phyloP scores from a whole-genome alignment of 805 yeast genomes.

The Cyberlindnera xylosilytica region DNA sequence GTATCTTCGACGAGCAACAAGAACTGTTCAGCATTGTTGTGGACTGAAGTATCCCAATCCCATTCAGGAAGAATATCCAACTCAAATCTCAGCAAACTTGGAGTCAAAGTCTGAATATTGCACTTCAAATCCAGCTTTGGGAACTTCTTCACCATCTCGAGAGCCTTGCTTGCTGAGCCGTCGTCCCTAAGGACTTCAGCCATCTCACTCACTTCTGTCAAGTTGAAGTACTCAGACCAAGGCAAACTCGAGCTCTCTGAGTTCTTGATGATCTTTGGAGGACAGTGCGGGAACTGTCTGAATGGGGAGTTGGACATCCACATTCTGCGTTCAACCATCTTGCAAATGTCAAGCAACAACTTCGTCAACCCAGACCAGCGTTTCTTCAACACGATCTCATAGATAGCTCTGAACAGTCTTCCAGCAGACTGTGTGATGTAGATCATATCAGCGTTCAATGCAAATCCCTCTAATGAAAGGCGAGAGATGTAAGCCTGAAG shows the following conservation, averaged over 20 bases:
- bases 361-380: conserved; percentile 69
- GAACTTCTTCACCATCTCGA: conserved; percentile 61
- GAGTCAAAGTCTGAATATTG: conserved; percentile 73
- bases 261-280: conserved; percentile 63
- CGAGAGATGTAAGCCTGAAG: conserved; percentile 86
- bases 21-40: conserved; percentile 65
- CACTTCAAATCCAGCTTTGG: conserved; percentile 65
- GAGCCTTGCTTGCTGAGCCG: conserved; percentile 56
- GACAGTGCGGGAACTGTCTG: conserved; percentile 75
- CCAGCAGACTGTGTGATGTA: conserved; percentile 93
- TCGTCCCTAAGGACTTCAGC: conserved; percentile 79
- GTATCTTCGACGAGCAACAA: conserved; percentile 75
- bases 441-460: conserved; percentile 88
- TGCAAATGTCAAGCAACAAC: conserved; percentile 59
- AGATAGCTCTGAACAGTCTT: conserved; percentile 79
- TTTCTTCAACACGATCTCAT: conserved; percentile 68
- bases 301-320: conserved; percentile 88
- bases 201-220: conserved; percentile 68
- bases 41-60: conserved; percentile 69
- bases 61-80: conserved; percentile 69
- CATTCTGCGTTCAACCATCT: conserved; percentile 74
- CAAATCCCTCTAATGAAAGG: conserved; percentile 78
- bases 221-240: conserved; percentile 70
- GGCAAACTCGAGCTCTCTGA: conserved; percentile 82
- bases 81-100: conserved; percentile 61